Evolutionary conservation across 129 eudicot genomes (phyloP), one percentile per base, ranked within the genome.

Genomic region (Silybum marianum): DNA sequence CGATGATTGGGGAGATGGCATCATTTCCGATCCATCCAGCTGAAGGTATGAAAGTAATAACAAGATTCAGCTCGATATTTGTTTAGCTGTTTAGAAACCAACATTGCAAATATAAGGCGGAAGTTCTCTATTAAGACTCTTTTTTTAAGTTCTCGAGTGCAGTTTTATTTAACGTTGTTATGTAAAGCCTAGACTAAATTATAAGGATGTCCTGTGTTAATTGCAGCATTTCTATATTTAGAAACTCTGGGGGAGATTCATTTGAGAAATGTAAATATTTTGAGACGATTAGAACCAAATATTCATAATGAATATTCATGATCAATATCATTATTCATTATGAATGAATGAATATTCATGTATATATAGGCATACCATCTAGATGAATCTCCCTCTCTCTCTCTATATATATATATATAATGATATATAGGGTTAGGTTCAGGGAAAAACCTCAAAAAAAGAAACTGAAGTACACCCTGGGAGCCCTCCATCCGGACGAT

Each of bases 11-110:
- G 42, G 99, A 85, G 84, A 95, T 86, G 71, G 95, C 98, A 87
- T 90, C 89, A 39, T 93, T 88, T 73, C 99, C 99, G 42, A 95
- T 95, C 99, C 99, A 95, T 84, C 99, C 99, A 91, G 98, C 99
- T 95, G 88, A 80, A 83, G 80, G 69, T 62, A 76, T 79, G 25
- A 84, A 75, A 75, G 75, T 42, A 82, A 51, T 81, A 88, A 28
- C 76, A 81, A 73, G 86, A 77, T 88, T 74, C 87, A 75, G 46
- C 69, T 74, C 14, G 73, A 40, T 72, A 46, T 42, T 85, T 63
- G 67, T 80, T 75, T 77, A 63, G 85, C 82, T 85, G 83, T 70
- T 81, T 85, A 44, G 58, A 71, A 85, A 85, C 70, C 82, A 81
- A 81, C 71, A 85, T 85, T 72, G 80, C 73, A 85, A 72, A 72